Evolutionary conservation across 495 filamentous ascomycete species (phyloP), one percentile per base, ranked within the genome.

Genomic region (Antarctomyces pellizariae): DNA sequence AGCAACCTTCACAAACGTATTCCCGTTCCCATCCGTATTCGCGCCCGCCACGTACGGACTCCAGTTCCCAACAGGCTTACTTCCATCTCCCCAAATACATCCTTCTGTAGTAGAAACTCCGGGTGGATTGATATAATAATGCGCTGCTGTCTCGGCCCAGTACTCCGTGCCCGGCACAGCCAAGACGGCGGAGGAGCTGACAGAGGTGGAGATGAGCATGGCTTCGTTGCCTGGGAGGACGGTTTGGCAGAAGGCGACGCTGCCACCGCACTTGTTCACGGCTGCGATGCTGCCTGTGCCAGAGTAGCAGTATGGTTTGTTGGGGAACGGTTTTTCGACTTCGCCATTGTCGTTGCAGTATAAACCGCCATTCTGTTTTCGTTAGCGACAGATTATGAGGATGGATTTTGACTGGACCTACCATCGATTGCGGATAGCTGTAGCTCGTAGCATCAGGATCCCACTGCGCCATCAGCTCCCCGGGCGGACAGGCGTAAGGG

Each of bases 171-270:
- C 72, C 2, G 77, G 76, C 23, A 83, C 74, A 28, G 77, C 75
- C 19, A 86, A 48, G 20, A 57, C 62, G 5, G 51, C 47, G n/a
- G 36, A 39, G 28, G 39, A 41, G 8, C 49, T 34, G 18, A 83
- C 67, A 36, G 67, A 42, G 16, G 72, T 82, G 7, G 75, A 74
- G 42, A 83, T 86, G 35, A 82, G 52, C 77, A 86, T 86, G 29
- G 73, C 71, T 50, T 86, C 77, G 42, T 79, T 76, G n/a, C 77
- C 77, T 7, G 76, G 77, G 28, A 82, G 46, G 19, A 80, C 75
- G 2, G 76, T 86, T 42, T 86, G 77, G 42, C 77, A 86, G 45
- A 82, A 75, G 2, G 76, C 60, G 9, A 82, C 66, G 10, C 55
- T 31, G 25, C 56, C 50, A 13, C 59, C 53, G 25, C 57, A 58